Evolutionary conservation across 371 early-diverging fungal genomes (phyloP), one percentile per base, ranked within the genome.

Genomic region (Mortierella sp.): DNA sequence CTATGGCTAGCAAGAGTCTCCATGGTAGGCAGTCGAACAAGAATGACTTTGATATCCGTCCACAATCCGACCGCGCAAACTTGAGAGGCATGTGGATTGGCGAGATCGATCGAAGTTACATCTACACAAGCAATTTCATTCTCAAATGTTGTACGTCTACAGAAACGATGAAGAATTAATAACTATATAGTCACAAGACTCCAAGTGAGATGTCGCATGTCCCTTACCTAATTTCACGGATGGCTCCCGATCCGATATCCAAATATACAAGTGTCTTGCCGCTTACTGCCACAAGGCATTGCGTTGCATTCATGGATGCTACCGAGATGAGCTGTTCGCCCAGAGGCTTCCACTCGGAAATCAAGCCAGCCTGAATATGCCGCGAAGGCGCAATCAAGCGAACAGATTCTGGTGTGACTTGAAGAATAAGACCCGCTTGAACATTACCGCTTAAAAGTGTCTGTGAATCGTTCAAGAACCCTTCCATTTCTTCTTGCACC

Each of bases 41-140:
- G 53, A 5, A 86, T 83, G 0, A 96, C 91, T 43, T 90, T 90
- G 19, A 88, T 86, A 53, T 91, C 88, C 11, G 86, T 88, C 97
- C 97, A 97, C 21, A 93, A 73, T 13, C 95, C 95, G 11, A 96
- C 89, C 1, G 94, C 93, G 11, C 90, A 88, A 4, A 91, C 84
- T 7, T 72, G 62, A 0, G 92, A 83, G 15, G 70, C 38, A 6
- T 75, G 60, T 0, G 85, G 72, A 21, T 76, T 60, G n/a, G 62
- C 72, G 28, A 83, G 48, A 65, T 90, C 88, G 48, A 88, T 74
- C 11, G 89, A 85, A 36, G 86, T 87, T 50, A 94, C 89, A 71
- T 92, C 90, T 36, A 97, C 83, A 70, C 96, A 96, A 1, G 96
- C 88, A 47, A 96, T 87, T 61, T 94, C 93, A 61, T 90, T 79